phyloP scores from a whole-genome alignment of 176 grass and related monocot genomes.

The Echinochloa phyllopogon region DNA sequence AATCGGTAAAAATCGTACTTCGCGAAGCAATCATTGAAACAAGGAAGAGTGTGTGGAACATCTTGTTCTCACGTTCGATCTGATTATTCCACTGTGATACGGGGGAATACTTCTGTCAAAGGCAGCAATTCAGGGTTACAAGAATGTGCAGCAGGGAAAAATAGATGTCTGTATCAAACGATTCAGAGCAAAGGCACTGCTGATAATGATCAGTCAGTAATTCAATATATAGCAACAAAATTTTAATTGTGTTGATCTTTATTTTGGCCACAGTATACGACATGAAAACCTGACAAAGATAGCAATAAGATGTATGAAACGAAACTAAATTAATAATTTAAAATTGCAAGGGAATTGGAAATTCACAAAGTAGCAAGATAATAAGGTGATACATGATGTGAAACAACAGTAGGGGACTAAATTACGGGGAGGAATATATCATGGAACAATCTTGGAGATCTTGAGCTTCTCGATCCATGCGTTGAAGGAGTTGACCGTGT shows the following conservation, averaged over 20 bases:
- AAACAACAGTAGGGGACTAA: neutral
- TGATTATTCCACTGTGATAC: no score
- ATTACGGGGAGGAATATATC: conserved; percentile 12
- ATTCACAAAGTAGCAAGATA: neutral
- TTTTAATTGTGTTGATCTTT: neutral
- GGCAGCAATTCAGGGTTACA: neutral
- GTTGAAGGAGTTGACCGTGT: conserved; percentile 56
- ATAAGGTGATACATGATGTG: neutral
- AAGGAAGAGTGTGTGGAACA: no score
- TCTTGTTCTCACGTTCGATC: no score
- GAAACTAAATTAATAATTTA: conserved; percentile 18
- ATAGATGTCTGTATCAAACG: neutral
- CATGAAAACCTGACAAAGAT: conserved; percentile 1
- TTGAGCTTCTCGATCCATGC: conserved; percentile 82
- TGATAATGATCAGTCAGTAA: neutral
- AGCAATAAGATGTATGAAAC: neutral
- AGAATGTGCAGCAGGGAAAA: neutral
- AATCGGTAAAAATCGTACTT: no score
- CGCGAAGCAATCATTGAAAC: no score
- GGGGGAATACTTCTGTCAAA: no score
- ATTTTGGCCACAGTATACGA: conserved; percentile 38
- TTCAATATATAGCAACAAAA: neutral
- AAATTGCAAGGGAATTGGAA: neutral
- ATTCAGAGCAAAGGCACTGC: neutral
- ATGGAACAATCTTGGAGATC: conserved; percentile 78